Base-by-base conservation (phyloP, 148 eudicot species). In the Cornus suecica region DNA sequence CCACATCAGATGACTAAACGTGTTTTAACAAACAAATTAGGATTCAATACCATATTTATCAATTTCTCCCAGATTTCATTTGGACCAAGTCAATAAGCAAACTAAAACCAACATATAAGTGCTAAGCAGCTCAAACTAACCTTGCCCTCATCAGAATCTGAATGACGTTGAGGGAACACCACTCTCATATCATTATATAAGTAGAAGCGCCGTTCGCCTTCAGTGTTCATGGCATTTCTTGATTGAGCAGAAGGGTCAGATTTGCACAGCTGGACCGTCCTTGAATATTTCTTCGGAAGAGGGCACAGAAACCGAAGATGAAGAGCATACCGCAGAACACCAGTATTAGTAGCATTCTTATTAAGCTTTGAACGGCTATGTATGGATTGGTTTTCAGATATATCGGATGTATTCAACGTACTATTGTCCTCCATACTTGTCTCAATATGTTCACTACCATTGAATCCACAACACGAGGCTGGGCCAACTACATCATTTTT, bases 81-180 rank as follows among this genome's bases (percentile, higher is more conserved):
- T 28, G 71, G 28, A 51, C 9, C 64, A 51, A 34, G 63, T n/a
- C 41, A 24, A 51, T 25, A 66, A 25, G 58, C 15, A 64, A 22
- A 22, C 20, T 16, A 56, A 72, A 51, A 54, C 37, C 62, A 58
- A 4, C 11, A 6, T 1, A 73, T 10, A 63, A 27, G 45, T 71
- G 64, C 54, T 63, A 66, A 66, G 13, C 26, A 25, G 68, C 48
- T 25, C 14, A 45, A 16, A 54, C 80, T 32, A 87, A 92, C 97
- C 94, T 92, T 87, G 65, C 97, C 94, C 84, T 92, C 97, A 78
- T 92, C 97, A 74, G 92, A 77, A 82, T 90, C 97, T 45, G 88
- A 81, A 86, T 88, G 97, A 64, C 97, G 87, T 76, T 92, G 97
- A 74, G 97, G 97, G 79, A 92, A 92, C 42, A 92, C 94, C 29